Conservation (phyloP, 1,284 basidiomycete species). For the Uromyces viciae-fabae region DNA sequence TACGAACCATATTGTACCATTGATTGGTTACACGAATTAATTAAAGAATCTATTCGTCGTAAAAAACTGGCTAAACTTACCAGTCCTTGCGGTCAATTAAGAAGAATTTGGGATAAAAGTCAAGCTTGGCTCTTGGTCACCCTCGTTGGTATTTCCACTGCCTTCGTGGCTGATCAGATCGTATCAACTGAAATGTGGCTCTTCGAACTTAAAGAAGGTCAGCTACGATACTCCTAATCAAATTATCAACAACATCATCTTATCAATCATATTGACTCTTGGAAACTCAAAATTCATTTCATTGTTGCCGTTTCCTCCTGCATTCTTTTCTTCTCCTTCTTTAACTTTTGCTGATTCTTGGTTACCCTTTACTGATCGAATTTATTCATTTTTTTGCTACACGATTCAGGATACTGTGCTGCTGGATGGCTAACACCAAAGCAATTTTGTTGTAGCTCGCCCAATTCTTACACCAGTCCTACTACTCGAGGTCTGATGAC, state of each 20-base stretch:
- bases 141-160: constrained; percentile 68
- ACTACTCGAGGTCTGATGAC: neutral
- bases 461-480: neutral
- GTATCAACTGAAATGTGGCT: constrained; percentile 81
- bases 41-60: constrained; percentile 55
- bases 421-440: constrained; percentile 35
- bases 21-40: constrained; percentile 56
- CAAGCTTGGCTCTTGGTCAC: constrained; percentile 89
- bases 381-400: neutral
- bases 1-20: constrained; percentile 53
- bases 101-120: constrained; percentile 72
- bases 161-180: constrained; percentile 79
- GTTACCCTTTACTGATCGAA: neutral
- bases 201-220: constrained; percentile 88
- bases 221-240: neutral
- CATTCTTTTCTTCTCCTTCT: neutral
- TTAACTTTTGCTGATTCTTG: neutral
- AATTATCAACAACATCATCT: neutral
- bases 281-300: constrained; percentile 15
- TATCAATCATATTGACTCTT: neutral
- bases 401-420: constrained; percentile 16
- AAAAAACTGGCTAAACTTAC: constrained; percentile 52
- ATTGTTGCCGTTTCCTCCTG: neutral
- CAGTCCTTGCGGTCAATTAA: constrained; percentile 64
- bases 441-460: constrained; percentile 24